These are phyloP conservation scores for Pseudomassariella vexata DNA, from an alignment of 2,329 filamentous ascomycete genomes.

Conservation along the genomic window DNA sequence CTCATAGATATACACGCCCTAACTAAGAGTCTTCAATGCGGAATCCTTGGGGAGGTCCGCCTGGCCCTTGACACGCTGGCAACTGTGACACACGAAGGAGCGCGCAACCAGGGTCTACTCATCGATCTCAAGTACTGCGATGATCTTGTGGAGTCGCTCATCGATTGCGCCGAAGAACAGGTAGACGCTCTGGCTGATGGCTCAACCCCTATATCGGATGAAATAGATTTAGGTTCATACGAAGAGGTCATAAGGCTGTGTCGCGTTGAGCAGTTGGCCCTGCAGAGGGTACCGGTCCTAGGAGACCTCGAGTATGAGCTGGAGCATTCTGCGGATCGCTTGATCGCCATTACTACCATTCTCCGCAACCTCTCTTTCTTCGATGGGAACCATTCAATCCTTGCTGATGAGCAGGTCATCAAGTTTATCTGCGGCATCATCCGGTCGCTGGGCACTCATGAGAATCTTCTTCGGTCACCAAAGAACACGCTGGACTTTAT, in stretches of 20 bases:
- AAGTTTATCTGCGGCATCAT: constrained; percentile 81
- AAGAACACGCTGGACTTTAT: constrained; percentile 90
- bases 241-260: constrained; percentile 83
- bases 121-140: constrained; percentile 70
- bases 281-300: constrained; percentile 69
- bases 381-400: constrained; percentile 62
- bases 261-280: constrained; percentile 62
- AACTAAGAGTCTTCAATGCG: constrained; percentile 83
- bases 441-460: constrained; percentile 80
- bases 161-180: constrained; percentile 89
- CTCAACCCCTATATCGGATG: constrained; percentile 79
- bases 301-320: constrained; percentile 75
- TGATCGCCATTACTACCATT: constrained; percentile 89
- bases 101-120: constrained; percentile 57
- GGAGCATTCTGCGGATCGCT: constrained; percentile 76
- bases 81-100: constrained; percentile 57
- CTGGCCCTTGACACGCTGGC: constrained; percentile 81
- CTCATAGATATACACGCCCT: constrained; percentile 86
- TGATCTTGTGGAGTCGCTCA: constrained; percentile 78
- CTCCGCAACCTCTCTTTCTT: constrained; percentile 88
- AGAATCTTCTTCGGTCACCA: constrained; percentile 76
- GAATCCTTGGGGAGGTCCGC: constrained; percentile 83
- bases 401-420: constrained; percentile 73
- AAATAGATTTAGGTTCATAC: constrained; percentile 75
- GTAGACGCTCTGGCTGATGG: constrained; percentile 79